Conservation (phyloP, 2,329 filamentous ascomycete species). For the Aspergillus versicolor region DNA sequence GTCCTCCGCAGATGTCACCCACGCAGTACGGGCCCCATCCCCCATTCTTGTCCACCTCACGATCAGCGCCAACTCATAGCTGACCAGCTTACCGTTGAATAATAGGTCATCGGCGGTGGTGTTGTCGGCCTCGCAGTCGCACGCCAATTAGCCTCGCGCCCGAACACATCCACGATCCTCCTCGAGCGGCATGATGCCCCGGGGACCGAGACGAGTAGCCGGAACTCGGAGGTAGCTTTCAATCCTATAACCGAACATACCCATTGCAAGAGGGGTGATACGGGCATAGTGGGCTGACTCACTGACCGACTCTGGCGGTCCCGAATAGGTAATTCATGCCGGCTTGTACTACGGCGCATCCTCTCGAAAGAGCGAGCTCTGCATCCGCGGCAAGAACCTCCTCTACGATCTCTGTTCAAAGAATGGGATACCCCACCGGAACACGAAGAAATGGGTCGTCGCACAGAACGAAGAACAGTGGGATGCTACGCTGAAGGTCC, state of each 20-base stretch:
- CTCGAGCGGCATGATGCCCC: conserved; percentile 75
- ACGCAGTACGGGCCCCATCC: conserved; percentile 46
- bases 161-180: conserved; percentile 67
- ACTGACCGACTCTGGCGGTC: background rate
- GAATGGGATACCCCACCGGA: conserved; percentile 67
- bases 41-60: background rate
- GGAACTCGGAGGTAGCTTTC: conserved; percentile 73
- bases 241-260: background rate
- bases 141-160: conserved; percentile 63
- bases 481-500: conserved; percentile 54
- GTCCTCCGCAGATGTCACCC: conserved; percentile 60
- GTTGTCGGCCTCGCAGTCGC: conserved; percentile 81
- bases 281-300: background rate
- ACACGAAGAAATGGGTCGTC: conserved; percentile 91
- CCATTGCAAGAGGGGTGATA: background rate
- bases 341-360: conserved; percentile 82
- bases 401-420: conserved; percentile 75
- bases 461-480: conserved; percentile 75
- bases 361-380: conserved; percentile 80
- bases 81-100: background rate
- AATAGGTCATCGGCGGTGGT: conserved; percentile 63
- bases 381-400: conserved; percentile 71
- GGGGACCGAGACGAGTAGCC: conserved; percentile 82
- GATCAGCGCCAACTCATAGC: background rate
- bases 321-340: conserved; percentile 78